phyloP scores from a whole-genome alignment of 2,329 filamentous ascomycete species.

The Ceratocystis cubensis region DNA sequence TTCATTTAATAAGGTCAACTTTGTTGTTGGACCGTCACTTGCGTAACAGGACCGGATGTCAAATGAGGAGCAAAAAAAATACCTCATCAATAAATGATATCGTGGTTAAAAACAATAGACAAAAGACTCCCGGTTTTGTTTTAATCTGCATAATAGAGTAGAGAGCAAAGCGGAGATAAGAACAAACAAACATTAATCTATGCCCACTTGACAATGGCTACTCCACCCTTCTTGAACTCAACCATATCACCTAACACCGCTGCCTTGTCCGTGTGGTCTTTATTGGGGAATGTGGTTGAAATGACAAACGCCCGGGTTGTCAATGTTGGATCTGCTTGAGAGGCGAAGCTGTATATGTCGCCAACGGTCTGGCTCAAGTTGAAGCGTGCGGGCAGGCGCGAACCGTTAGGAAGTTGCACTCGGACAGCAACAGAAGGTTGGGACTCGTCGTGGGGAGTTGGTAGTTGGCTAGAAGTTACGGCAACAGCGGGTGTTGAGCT shows the following conservation, averaged over 20 bases:
- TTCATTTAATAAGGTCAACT: not conserved
- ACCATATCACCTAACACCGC: slow-evolving; percentile 46
- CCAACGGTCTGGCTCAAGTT: slow-evolving; percentile 67
- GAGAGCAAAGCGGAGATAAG: too few relatives aligned
- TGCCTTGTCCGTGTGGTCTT: slow-evolving; percentile 59
- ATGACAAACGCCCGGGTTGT: slow-evolving; percentile 55
- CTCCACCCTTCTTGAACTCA: slow-evolving; percentile 55
- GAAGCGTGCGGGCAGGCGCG: slow-evolving; percentile 65
- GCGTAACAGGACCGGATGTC: not conserved
- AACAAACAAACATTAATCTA: not conserved
- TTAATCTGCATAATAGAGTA: too few relatives aligned
- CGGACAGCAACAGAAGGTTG: slow-evolving; percentile 59
- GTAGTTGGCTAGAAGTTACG: slow-evolving; percentile 22
- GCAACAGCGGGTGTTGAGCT: slow-evolving; percentile 30
- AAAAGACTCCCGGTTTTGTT: too few relatives aligned
- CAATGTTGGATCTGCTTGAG: slow-evolving; percentile 44
- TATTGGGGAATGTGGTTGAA: slow-evolving; percentile 72
- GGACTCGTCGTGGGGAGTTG: slow-evolving; percentile 45
- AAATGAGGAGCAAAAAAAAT: too few relatives aligned
- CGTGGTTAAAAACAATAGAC: too few relatives aligned
- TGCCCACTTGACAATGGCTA: slow-evolving; percentile 50
- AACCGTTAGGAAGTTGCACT: slow-evolving; percentile 67
- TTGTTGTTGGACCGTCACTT: not conserved
- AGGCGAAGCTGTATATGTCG: slow-evolving; percentile 64
- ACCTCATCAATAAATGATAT: too few relatives aligned